Evolutionary conservation across 805 yeast genomes (phyloP), one percentile per base, ranked within the genome.

Genomic region (Peterozyma toletana): DNA sequence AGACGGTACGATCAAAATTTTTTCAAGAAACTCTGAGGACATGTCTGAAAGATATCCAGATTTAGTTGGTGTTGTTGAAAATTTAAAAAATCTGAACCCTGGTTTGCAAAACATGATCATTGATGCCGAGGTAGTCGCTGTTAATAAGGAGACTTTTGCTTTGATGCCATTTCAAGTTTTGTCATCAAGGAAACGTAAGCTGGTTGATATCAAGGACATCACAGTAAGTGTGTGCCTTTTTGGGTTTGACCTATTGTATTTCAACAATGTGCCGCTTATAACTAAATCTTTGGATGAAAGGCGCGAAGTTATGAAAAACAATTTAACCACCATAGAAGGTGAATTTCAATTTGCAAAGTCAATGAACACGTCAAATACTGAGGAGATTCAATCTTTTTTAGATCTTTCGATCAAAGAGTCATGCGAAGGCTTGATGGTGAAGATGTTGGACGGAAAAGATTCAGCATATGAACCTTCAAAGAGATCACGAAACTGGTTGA

Each of bases 81-180:
- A 81, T 35, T 44, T 64, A 38, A 55, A 53, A 38, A 31, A 16
- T 6, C 18, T 44, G 27, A 62, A 63, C 39, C 56, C 59, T 2
- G 48, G 55, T 1, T 70, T 78, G 1, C 64, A 66, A 35, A 75
- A 86, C 9, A 70, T 91, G 60, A 88, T 93, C 46, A 62, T 93
- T 46, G 99, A 93, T 60, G 86, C 96, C 64, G 99, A 93, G 64
- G 96, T 96, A 7, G 99, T 93, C 9, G 99, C 99, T 0, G 93
- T 96, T 95, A 96, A 91, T 62, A 69, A 82, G 44, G 83, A 74
- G 42, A 70, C 73, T 17, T 61, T 77, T n/a, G 86, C 83, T 60
- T 91, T 93, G 45, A 66, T 93, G 45, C 99, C 99, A 1, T 93
- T 93, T 64, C 99, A 93, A 62, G 84, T 88, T 0, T 67, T 93